Conservation (phyloP, 192 early-diverging fungal species). For the Blastocladiella britannica region DNA sequence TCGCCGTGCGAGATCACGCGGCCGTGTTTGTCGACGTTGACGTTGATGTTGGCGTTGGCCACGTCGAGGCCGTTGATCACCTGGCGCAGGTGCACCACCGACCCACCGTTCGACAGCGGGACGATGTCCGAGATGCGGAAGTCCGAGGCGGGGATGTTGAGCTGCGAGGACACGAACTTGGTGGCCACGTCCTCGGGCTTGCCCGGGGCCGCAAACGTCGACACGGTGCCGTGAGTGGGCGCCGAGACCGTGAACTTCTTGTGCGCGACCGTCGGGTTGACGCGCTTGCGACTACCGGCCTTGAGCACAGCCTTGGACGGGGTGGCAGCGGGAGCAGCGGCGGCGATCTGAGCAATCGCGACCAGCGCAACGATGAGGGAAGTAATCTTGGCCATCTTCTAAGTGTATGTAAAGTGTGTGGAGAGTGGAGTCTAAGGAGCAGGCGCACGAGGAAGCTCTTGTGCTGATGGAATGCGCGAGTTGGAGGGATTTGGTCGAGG, state of each 20-base stretch:
- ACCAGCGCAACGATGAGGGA: too few species aligned
- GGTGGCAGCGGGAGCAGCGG: too few species aligned
- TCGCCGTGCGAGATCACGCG: constrained; percentile 50
- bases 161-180: not conserved
- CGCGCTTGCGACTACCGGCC: not conserved
- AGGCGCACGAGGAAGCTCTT: too few species aligned
- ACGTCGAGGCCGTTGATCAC: constrained; percentile 44
- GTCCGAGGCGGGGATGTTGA: not conserved
- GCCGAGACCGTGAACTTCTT: not conserved
- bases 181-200: not conserved
- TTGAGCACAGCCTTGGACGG: too few species aligned
- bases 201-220: too few species aligned
- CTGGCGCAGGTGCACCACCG: constrained; percentile 74
- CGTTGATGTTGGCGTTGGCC: constrained; percentile 61
- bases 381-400: too few species aligned
- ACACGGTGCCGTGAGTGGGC: too few species aligned
- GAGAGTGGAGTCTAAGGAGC: too few species aligned
- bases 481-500: too few species aligned
- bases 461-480: too few species aligned
- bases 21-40: constrained; percentile 45
- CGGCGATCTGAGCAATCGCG: too few species aligned
- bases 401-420: too few species aligned
- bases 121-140: not conserved
- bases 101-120: constrained; percentile 27
- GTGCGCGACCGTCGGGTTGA: not conserved